These are phyloP conservation scores for Cyclanthera cordifolia DNA, from an alignment of 306 rosid genomes.

Conservation along the genomic window DNA sequence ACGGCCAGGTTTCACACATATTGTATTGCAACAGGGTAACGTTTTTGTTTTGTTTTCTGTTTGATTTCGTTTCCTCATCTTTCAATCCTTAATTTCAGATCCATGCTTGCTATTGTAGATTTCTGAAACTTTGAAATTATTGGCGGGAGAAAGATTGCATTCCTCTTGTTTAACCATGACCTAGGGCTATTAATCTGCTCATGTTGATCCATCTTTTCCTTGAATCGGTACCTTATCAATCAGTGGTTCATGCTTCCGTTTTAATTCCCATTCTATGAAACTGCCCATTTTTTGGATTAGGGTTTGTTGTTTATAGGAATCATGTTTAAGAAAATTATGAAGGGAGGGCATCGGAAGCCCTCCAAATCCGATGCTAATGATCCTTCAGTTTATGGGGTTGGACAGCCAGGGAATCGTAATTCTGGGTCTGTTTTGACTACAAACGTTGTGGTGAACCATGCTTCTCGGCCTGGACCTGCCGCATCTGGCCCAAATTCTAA, in stretches of 20 bases:
- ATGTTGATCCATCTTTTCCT: conserved; percentile 16
- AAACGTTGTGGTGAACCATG: conserved; percentile 62
- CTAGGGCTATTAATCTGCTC: conserved; percentile 24
- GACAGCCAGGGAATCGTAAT: conserved; percentile 30
- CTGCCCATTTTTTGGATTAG: conserved; percentile 36
- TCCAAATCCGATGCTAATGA: conserved; percentile 72
- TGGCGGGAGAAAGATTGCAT: conserved; percentile 10
- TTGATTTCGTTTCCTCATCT: conserved; percentile 1
- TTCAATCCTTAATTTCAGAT: conserved; percentile 27
- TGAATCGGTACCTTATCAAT: conserved; percentile 13
- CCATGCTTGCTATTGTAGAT: conserved; percentile 19
- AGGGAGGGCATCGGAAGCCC: conserved; percentile 71
- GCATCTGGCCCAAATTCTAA: conserved; percentile 17
- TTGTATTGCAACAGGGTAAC: conserved; percentile 17
- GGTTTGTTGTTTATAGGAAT: conserved; percentile 28
- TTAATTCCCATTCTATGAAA: conserved; percentile 21
- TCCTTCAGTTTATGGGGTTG: conserved; percentile 28
- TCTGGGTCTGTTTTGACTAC: conserved; percentile 26
- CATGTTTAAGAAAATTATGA: conserved; percentile 85
- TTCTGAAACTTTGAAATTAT: conserved; percentile 20
- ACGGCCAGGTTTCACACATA: conserved; percentile 8
- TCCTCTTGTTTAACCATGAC: conserved; percentile 17
- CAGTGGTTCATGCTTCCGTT: conserved; percentile 16
- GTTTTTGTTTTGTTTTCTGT: not conserved
- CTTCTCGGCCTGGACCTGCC: conserved; percentile 42